Evolutionary conservation across 768 basidiomycete species (phyloP).

Genomic region (Erythrobasidium yunnanense): DNA sequence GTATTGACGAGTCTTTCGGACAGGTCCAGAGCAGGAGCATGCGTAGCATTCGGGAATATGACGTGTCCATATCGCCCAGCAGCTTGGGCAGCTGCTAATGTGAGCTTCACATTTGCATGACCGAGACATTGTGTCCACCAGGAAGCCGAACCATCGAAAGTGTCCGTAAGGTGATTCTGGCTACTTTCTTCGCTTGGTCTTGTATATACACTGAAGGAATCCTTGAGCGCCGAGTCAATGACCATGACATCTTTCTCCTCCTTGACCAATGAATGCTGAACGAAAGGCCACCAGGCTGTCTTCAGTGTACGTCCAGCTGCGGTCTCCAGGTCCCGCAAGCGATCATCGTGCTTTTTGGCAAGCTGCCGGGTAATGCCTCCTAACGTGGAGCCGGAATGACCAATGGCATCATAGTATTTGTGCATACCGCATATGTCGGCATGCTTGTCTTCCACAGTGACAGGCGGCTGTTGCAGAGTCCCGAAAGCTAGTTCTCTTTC

Average conservation of each 20-base stretch:
- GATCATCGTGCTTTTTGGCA: slow-evolving; percentile 53
- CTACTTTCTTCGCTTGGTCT: neutral
- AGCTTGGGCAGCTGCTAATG: slow-evolving; percentile 75
- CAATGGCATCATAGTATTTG: slow-evolving; percentile 54
- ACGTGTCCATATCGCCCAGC: slow-evolving; percentile 94
- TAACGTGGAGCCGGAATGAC: too few species aligned
- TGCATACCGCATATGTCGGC: slow-evolving; percentile 53
- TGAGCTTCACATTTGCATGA: slow-evolving; percentile 63
- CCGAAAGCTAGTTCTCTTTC: slow-evolving; percentile 49
- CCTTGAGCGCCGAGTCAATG: slow-evolving; percentile 78
- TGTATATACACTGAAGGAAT: slow-evolving; percentile 67
- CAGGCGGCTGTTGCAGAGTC: slow-evolving; percentile 41
- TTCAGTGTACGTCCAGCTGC: slow-evolving; percentile 70
- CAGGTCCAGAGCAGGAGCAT: slow-evolving; percentile 71
- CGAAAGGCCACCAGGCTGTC: slow-evolving; percentile 92
- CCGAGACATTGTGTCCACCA: slow-evolving; percentile 98
- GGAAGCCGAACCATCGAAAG: slow-evolving; percentile 82
- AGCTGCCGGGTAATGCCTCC: too few species aligned
- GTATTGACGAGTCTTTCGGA: slow-evolving; percentile 61
- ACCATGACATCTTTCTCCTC: slow-evolving; percentile 66
- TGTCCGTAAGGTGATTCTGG: neutral
- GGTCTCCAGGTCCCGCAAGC: slow-evolving; percentile 61
- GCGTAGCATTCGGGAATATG: slow-evolving; percentile 81
- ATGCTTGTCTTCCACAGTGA: slow-evolving; percentile 17
- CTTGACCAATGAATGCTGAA: slow-evolving; percentile 69